These are phyloP conservation scores for Ustilago cynodontis DNA, from an alignment of 1,284 basidiomycete species.

Conservation along the genomic window DNA sequence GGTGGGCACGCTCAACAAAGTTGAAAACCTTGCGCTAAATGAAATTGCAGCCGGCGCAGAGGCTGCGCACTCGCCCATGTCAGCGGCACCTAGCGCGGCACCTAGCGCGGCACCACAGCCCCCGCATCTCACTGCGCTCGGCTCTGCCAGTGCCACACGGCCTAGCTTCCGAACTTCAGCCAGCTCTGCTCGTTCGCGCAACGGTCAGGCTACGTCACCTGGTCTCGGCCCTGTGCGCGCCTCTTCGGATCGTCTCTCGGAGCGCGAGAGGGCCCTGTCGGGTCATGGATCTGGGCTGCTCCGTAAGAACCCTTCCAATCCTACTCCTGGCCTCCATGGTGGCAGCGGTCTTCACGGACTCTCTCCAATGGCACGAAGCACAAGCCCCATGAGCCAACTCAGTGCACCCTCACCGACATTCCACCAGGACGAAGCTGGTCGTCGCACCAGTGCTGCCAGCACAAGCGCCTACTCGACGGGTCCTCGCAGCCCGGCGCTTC, in stretches of 20 bases:
- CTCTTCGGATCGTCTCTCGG: slow-evolving; percentile 57
- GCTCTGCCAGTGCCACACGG: slow-evolving; percentile 14
- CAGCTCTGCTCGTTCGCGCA: slow-evolving; percentile 36
- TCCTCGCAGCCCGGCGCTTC: slow-evolving; percentile 31
- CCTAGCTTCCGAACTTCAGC: slow-evolving; percentile 41
- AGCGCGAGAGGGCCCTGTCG: slow-evolving; percentile 49
- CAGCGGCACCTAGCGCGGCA: not conserved
- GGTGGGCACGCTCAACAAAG: slow-evolving; percentile 31
- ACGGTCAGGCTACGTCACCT: slow-evolving; percentile 39
- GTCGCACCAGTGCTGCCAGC: slow-evolving; percentile 35
- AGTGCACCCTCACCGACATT: slow-evolving; percentile 33
- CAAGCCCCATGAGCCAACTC: slow-evolving; percentile 41
- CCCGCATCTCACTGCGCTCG: slow-evolving; percentile 16
- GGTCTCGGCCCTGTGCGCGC: slow-evolving; percentile 53
- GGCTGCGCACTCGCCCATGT: slow-evolving; percentile 6
- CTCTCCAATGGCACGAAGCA: slow-evolving; percentile 39
- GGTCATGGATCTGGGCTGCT: slow-evolving; percentile 54
- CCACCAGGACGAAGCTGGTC: slow-evolving; percentile 8
- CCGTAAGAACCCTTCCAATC: slow-evolving; percentile 65
- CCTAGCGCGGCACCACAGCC: not conserved
- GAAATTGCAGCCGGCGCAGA: slow-evolving; percentile 12
- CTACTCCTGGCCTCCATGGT: slow-evolving; percentile 56
- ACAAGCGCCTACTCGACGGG: slow-evolving; percentile 28
- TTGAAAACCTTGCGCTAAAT: slow-evolving; percentile 34
- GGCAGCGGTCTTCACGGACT: slow-evolving; percentile 46